Base-by-base conservation (phyloP, 2,329 filamentous ascomycete species). In the Lecanosticta acicola region DNA sequence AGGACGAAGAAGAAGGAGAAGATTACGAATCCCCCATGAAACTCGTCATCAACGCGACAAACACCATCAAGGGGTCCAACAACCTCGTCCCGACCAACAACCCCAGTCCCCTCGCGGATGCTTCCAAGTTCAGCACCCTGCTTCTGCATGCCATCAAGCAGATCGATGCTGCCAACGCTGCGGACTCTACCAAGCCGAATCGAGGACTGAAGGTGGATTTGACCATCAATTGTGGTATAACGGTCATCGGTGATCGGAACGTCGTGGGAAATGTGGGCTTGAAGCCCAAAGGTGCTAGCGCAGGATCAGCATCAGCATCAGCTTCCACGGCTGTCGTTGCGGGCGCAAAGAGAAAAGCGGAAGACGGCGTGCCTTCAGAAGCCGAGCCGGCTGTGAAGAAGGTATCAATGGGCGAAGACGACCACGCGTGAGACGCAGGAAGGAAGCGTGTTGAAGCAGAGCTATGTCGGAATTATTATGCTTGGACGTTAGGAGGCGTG, bases 81-180 rank as follows among this genome's bases (percentile, higher is more conserved):
- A 81, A 80, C 59, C 58, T 75, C 39, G 61, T 78, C 37, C 69
- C 71, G 16, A 58, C 77, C 63, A 0, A 58, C 67, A 3, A 41
- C 61, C 9, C 24, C 24, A n/a, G n/a, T n/a, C 24, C 51, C 2
- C 49, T 62, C 3, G 66, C 69, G 3, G 63, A 67, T 66, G 73
- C 58, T 58, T 66, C 55, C 55, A 65, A 46, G 66, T 54, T 79
- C 48, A 69, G 73, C 8, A 60, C 65, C 5, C 66, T 73, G 3
- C 62, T 80, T 2, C 65, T 76, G 10, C 56, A 67, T 10, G 68
- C 72, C 2, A 59, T 80, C 16, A 53, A 54, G 2, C 63, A 69
- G 29, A 63, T 71, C 20, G 68, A 68, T 54, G 53, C 46, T 11
- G 51, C 47, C n/a, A 43, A 52, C 7, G 62, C 64, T 3, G 66